Evolutionary conservation across 1,284 basidiomycete species (phyloP), one percentile per base, ranked within the genome.

Genomic region (Tranzscheliella williamsii): DNA sequence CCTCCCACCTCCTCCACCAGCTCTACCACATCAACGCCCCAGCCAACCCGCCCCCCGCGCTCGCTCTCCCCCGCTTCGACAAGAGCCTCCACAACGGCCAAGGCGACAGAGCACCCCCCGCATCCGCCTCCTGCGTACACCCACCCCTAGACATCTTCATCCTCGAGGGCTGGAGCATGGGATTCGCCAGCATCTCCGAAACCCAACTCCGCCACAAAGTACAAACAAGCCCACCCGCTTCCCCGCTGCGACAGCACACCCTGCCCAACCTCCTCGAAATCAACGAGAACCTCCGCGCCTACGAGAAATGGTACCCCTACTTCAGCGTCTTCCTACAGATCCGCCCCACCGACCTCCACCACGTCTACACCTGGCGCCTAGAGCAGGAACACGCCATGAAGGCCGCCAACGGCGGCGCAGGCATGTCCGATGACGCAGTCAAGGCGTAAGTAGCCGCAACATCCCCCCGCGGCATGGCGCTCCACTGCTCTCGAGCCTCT

Each of bases 361-460:
- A 63, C n/a, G 54, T 63, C 15, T 63, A 63, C 24, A 38, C 39
- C 1, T 63, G 60, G 60, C 37, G 60, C 17, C 42, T 42, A 8
- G 45, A 63, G 35, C 60, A 63, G 30, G 60, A 63, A 24, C 53
- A 57, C 26, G 54, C 45, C 23, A 63, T 63, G 60, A 63, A 63
- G 33, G 53, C 60, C 4, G 26, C 30, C 4, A 63, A 63, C 24
- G 60, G 60, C 4, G 60, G 60, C 1, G 9, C 23, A 0, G 60
- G 60, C 5, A 63, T 63, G 60, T 39, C 42, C 4, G 60, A 63
- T 30, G 49, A 57, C 2, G 49, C 30, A 0, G 54, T 63, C 17
- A 57, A 44, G 33, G 45, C 48, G 42, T 57, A 41, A 44, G 49
- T 51, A n/a, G n/a, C n/a, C n/a, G n/a, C n/a, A n/a, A n/a, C n/a